phyloP scores from a whole-genome alignment of 305 asterid genomes.

The Fraxinus ornus region DNA sequence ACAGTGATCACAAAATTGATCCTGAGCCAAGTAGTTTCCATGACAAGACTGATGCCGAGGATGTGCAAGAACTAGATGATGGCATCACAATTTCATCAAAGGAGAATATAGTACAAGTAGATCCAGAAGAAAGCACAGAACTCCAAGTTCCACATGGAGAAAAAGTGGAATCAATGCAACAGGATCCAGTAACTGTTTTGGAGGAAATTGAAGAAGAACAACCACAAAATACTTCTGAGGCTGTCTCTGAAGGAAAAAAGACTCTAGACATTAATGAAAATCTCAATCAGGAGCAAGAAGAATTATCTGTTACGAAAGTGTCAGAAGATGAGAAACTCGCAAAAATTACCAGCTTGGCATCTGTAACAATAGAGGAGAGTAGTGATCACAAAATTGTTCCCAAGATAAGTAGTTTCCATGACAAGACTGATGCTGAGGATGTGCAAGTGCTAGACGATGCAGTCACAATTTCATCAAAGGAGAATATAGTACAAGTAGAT shows the following conservation, averaged over 20 bases:
- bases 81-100: constrained; percentile 18
- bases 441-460: constrained; percentile 21
- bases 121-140: constrained; percentile 22
- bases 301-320: constrained; percentile 20
- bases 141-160: constrained; percentile 25
- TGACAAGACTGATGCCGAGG: constrained; percentile 26
- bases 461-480: constrained; percentile 19
- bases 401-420: constrained; percentile 15
- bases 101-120: constrained; percentile 25
- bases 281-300: constrained; percentile 27
- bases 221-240: constrained; percentile 22
- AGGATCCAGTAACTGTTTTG: constrained; percentile 17
- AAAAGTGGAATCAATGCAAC: constrained; percentile 18
- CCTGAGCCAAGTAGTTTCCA: constrained; percentile 18
- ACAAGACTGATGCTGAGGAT: constrained; percentile 25
- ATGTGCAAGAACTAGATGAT: constrained; percentile 21
- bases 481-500: constrained; percentile 24
- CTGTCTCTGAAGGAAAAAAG: constrained; percentile 23
- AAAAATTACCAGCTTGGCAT: constrained; percentile 28
- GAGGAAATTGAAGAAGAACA: constrained; percentile 10
- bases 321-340: constrained; percentile 32
- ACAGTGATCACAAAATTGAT: constrained; percentile 10
- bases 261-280: constrained; percentile 17
- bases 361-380: constrained; percentile 30
- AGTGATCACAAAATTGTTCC: constrained; percentile 15